These are phyloP conservation scores for Vigna unguiculata DNA, from an alignment of 306 rosid species.

Conservation along the genomic window DNA sequence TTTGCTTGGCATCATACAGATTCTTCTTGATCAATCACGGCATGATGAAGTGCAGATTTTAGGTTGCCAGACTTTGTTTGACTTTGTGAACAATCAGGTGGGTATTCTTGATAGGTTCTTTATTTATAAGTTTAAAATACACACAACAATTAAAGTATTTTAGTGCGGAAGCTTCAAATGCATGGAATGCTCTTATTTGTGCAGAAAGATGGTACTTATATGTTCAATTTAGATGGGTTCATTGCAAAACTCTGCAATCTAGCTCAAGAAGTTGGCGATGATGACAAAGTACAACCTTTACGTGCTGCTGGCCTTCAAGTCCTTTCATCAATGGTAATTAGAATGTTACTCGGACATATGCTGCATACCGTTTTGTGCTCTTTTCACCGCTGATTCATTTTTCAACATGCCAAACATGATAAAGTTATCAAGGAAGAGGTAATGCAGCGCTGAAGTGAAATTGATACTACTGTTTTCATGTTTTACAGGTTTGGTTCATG, in stretches of 20 bases:
- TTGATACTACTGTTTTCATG: constrained; percentile 38
- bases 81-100: constrained; percentile 80
- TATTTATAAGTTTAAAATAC: constrained; percentile 19
- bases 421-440: constrained; percentile 19
- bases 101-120: constrained; percentile 48
- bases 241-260: constrained; percentile 63
- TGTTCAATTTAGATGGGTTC: constrained; percentile 75
- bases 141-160: constrained; percentile 17
- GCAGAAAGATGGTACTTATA: constrained; percentile 77
- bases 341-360: constrained; percentile 28
- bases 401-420: constrained; percentile 23
- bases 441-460: constrained; percentile 8
- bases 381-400: constrained; percentile 28
- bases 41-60: constrained; percentile 68
- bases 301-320: constrained; percentile 68
- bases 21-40: constrained; percentile 72
- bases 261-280: constrained; percentile 73
- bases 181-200: constrained; percentile 32
- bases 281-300: constrained; percentile 45
- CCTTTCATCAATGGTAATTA: constrained; percentile 69
- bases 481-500: constrained; percentile 81
- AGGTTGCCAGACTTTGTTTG: constrained; percentile 75
- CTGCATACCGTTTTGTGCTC: constrained; percentile 14
- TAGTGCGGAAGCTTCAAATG: constrained; percentile 11
- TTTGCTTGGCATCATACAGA: constrained; percentile 68